Evolutionary conservation across 2,329 filamentous ascomycete genomes (phyloP), one percentile per base, ranked within the genome.

Genomic region (Cladorrhinum sp.): DNA sequence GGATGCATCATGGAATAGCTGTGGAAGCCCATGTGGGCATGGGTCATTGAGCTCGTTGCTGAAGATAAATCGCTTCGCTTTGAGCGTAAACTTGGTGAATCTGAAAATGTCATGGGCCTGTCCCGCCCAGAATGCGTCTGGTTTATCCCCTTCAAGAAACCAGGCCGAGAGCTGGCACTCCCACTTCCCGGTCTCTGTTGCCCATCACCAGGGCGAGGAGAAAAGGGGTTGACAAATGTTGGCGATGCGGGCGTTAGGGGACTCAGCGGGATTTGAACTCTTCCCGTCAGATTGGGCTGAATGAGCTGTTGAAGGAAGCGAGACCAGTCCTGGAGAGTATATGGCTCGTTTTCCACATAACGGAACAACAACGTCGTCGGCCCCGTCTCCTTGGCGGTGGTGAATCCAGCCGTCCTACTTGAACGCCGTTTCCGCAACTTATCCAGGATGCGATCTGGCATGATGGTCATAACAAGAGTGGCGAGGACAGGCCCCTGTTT

Each of bases 361-460:
- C 86, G 83, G 63, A 89, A 88, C 74, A 81, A 81, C 2, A 89
- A 71, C 0, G 78, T 80, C 8, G 75, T 78, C 2, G 78, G 74
- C 8, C 75, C 72, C 1, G 78, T 73, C 16, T 85, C 81, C 68
- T 81, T 85, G 60, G 74, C 79, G 6, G 76, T 72, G 9, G 80
- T 80, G 22, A 88, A 74, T 2, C 82, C 83, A 3, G 82, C 80
- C 2, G 86, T 83, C 62, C 85, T 79, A 65, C 85, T 88, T 51
- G 86, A 88, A 62, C 86, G 79, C 54, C 86, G 81, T 67, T 87
- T 88, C 58, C 84, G 81, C 64, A 85, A 76, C 70, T 85, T 87
- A 64, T 88, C 85, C 38, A 79, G 77, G 8, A 73, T 66, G 0
- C 79, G 76, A 65, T 82, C 80, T 20, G 78, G 77, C 22, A 78